A percentile compares a stretch with the other conserved stretches of the same genome.
These are phyloP conservation scores for Carpinus viminea DNA, from an alignment of 306 rosid genomes.

Conservation along the genomic window DNA sequence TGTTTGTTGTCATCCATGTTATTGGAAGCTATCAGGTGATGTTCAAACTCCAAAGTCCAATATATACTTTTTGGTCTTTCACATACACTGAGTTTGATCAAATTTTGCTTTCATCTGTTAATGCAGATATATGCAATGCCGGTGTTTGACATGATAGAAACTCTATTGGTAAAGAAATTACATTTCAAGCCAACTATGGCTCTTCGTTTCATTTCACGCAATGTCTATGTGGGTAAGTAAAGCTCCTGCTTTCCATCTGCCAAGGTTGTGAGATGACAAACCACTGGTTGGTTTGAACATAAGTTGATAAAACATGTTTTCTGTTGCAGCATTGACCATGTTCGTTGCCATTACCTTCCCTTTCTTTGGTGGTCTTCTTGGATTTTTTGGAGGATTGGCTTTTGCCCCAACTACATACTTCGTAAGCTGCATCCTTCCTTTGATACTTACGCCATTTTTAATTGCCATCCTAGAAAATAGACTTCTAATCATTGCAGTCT, in stretches of 20 bases:
- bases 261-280: slow-evolving; percentile 1
- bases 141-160: slow-evolving; percentile 92
- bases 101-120: neutral
- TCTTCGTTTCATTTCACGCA: slow-evolving; percentile 72
- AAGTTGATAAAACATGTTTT: neutral
- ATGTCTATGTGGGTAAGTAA: slow-evolving; percentile 65
- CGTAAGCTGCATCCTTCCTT: slow-evolving; percentile 43
- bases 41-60: neutral
- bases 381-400: slow-evolving; percentile 86
- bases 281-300: neutral
- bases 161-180: slow-evolving; percentile 69
- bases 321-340: slow-evolving; percentile 69
- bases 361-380: slow-evolving; percentile 70
- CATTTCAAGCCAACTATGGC: slow-evolving; percentile 43
- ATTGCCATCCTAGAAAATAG: neutral
- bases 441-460: neutral
- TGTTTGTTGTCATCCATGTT: slow-evolving; percentile 88
- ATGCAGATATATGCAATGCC: slow-evolving; percentile 87
- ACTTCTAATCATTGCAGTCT: neutral
- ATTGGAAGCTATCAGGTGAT: slow-evolving; percentile 96
- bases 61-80: neutral
- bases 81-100: neutral
- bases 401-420: slow-evolving; percentile 88
- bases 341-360: slow-evolving; percentile 72
- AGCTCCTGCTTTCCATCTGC: neutral